These are phyloP conservation scores for Plasmodium berghei DNA, from an alignment of 169 alveolate genomes.

Conservation along the genomic window DNA sequence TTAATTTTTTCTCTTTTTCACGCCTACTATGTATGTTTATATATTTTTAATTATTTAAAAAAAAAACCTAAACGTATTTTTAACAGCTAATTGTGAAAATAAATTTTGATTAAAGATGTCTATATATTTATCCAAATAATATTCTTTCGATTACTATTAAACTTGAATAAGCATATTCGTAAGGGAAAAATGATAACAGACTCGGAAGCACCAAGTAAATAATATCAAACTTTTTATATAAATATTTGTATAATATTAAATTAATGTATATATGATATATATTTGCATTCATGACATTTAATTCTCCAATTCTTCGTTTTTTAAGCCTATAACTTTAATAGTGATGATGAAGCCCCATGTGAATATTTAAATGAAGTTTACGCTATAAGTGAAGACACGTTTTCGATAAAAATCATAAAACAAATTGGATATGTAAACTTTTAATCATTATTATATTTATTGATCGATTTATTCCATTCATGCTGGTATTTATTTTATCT, in stretches of 20 bases:
- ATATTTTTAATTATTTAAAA: too few species aligned
- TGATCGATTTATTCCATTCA: not conserved
- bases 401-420: slow-evolving; percentile 71
- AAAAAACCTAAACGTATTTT: too few species aligned
- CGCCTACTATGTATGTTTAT: too few species aligned
- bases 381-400: slow-evolving; percentile 74
- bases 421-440: slow-evolving; percentile 57
- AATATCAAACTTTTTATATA: slow-evolving; percentile 5
- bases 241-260: slow-evolving; percentile 1
- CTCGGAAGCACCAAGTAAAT: slow-evolving; percentile 76
- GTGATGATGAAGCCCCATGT: slow-evolving; percentile 77
- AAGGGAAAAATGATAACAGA: slow-evolving; percentile 52
- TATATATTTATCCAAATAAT: not conserved
- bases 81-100: too few species aligned
- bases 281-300: not conserved
- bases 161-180: not conserved
- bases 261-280: slow-evolving; percentile 3
- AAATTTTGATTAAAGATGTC: too few species aligned
- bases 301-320: slow-evolving; percentile 4
- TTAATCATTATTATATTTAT: slow-evolving; percentile 1
- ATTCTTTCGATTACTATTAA: not conserved
- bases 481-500: not conserved
- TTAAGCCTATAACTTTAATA: slow-evolving; percentile 66
- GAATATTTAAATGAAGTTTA: slow-evolving; percentile 72
- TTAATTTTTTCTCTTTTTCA: too few species aligned